These are phyloP conservation scores for Ceratopteris richardii DNA, from an alignment of 75 land plant species.

Conservation along the genomic window DNA sequence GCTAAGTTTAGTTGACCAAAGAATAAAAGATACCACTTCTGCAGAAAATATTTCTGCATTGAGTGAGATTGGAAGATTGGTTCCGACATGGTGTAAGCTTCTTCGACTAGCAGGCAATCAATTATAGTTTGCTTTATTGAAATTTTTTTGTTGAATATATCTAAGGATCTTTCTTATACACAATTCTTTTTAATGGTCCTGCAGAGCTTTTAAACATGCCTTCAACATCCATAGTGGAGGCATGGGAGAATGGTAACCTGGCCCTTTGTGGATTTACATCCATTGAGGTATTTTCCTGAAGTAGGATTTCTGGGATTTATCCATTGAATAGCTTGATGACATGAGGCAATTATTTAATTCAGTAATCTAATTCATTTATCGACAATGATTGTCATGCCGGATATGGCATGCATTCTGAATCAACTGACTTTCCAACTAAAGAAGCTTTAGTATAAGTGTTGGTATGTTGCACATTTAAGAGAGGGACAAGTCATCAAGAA, in stretches of 20 bases:
- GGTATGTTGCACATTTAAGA: no score
- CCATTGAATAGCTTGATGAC: not conserved
- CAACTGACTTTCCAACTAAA: conserved; percentile 1
- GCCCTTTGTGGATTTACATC: conserved; percentile 59
- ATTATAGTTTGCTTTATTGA: not conserved
- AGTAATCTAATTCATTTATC: not conserved
- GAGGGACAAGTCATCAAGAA: no score
- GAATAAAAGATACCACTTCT: not conserved
- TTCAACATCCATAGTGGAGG: conserved; percentile 57
- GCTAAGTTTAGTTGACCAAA: conserved; percentile 1
- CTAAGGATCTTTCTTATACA: no score
- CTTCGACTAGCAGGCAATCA: conserved; percentile 3
- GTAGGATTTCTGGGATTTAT: not conserved
- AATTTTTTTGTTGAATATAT: not conserved
- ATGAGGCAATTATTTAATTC: not conserved
- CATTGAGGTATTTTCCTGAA: conserved; percentile 54
- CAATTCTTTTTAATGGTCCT: not conserved
- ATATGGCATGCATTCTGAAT: not conserved
- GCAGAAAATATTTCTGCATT: not conserved
- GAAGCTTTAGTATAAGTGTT: not conserved
- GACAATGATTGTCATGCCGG: no score
- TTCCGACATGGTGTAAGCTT: conserved; percentile 10
- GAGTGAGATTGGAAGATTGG: not conserved
- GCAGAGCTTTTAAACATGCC: conserved; percentile 92
- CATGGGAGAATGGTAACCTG: conserved; percentile 89